phyloP scores from a whole-genome alignment of 2,329 filamentous ascomycete species.

The Paraphaeosphaeria minitans region DNA sequence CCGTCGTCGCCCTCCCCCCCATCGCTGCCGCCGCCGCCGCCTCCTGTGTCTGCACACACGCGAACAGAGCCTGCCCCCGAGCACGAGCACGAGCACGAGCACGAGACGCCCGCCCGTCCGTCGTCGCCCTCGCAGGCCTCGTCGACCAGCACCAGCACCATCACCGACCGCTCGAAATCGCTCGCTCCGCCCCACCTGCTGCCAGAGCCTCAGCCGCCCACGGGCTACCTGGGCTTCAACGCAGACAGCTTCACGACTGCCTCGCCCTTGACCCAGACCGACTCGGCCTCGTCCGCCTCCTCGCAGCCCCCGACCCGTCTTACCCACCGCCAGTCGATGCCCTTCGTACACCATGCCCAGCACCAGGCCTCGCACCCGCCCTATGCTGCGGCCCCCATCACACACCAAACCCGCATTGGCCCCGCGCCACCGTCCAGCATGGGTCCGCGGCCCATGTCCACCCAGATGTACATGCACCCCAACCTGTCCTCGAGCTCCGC shows the following conservation, averaged over 20 bases:
- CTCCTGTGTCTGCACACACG: constrained; percentile 14
- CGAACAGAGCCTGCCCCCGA: constrained; percentile 7
- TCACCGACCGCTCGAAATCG: constrained; percentile 42
- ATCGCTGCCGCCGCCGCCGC: constrained; percentile 34
- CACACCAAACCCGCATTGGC: constrained; percentile 34
- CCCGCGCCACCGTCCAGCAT: constrained; percentile 35
- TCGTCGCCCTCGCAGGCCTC: constrained; percentile 39
- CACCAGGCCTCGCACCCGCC: constrained; percentile 42
- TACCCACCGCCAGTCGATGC: constrained; percentile 51
- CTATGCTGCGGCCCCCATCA: constrained; percentile 32
- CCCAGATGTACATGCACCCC: constrained; percentile 55
- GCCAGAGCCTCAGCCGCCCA: constrained; percentile 36
- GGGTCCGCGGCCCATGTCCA: constrained; percentile 50
- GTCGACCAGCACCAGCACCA: constrained; percentile 43
- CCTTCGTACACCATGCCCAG: constrained; percentile 49
- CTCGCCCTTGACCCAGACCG: constrained; percentile 29
- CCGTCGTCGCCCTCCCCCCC: constrained; percentile 44
- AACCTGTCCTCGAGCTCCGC: constrained; percentile 55
- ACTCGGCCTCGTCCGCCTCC: constrained; percentile 32
- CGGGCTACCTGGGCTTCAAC: constrained; percentile 48
- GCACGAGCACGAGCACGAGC: no score
- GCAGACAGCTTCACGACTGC: constrained; percentile 45
- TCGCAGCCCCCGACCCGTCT: constrained; percentile 41
- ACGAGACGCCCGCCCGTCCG: constrained; percentile 16
- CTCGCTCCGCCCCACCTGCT: constrained; percentile 42